Base-by-base conservation (phyloP, 1,139 yeast genomes). In the Kodamaea derodonti region DNA sequence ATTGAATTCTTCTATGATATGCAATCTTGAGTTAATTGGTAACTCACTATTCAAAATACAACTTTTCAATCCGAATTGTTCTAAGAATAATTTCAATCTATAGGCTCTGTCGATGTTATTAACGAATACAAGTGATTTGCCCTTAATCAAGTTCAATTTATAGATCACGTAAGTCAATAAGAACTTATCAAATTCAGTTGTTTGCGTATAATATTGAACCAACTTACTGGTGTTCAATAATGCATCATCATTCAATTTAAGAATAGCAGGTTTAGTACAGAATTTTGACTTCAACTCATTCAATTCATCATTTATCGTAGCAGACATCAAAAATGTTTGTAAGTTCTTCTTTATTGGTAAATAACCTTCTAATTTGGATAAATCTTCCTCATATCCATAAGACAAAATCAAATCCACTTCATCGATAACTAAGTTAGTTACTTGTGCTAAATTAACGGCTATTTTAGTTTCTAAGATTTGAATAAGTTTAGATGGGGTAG, bases 41-140 rank as follows among this genome's bases (percentile, higher is more conserved):
- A 94, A 71, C 56, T 94, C 98, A 46, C 95, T 81, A 58, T 94
- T 94, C 46, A 94, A 71, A 30, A 92, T 84, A 63, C 95, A 85
- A 38, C 94, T 74, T 48, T 80, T 81, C 45, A 94, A 79, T 41
- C 98, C 98, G 57, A 92, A 94, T 60, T 94, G 97, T 58, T 90
- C 97, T 48, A 94, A 66, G 48, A 90, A 95, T 43, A 94, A 66
- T 56, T 88, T 88, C 44, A 94, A 71, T 53, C 96, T 77, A 62
- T 92, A 94, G 28, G 97, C 96, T 65, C 99, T 81, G 56, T 94
- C 98, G 46, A 90, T 85, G 51, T 84, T 84, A 58, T 94, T 92
- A 34, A 94, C 97, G 66, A 94, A 94, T 11, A 90, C 70, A 37
- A 94, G 65, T 2, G 95, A 83, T 58, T 94, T 94, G 27, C 98